Conservation (phyloP, 441 rosid genomes). For the Francoa sonchifolia region DNA sequence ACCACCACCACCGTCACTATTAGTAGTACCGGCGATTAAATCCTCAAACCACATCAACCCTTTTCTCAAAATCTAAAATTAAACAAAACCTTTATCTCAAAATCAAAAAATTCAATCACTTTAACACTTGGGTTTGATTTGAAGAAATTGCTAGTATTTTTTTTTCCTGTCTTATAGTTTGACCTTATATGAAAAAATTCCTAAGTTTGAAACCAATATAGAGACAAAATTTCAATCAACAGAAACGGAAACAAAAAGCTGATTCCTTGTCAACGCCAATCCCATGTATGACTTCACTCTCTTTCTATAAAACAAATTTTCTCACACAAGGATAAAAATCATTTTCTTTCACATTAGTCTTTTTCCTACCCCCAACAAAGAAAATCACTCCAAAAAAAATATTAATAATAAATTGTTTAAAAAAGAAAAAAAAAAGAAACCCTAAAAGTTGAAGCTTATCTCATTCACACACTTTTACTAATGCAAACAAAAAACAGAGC, state of each 20-base stretch:
- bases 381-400: conserved; percentile 12
- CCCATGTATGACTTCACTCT: conserved; percentile 20
- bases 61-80: too few relatives aligned
- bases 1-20: conserved; percentile 10
- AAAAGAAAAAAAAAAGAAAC: conserved; percentile 6
- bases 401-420: conserved; percentile 6
- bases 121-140: conserved; percentile 8
- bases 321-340: too few relatives aligned
- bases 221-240: conserved; percentile 10
- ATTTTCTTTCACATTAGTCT: too few relatives aligned
- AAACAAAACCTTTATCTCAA: too few relatives aligned
- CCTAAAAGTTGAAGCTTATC: conserved; percentile 9
- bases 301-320: conserved; percentile 1
- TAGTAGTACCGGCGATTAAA: conserved; percentile 13
- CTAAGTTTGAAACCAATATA: too few relatives aligned
- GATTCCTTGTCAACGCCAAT: conserved; percentile 23
- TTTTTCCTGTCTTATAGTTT: too few relatives aligned
- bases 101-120: too few relatives aligned
- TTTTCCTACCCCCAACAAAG: too few relatives aligned
- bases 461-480: conserved; percentile 7
- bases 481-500: not conserved
- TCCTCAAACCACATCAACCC: conserved; percentile 19
- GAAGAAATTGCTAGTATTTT: too few relatives aligned
- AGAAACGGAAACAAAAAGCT: conserved; percentile 15
- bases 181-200: too few relatives aligned